Percentiles rank a stretch among this genome's conserved stretches.
phyloP scores from a whole-genome alignment of 331 rosid genomes.

The Prunus yedoensis region DNA sequence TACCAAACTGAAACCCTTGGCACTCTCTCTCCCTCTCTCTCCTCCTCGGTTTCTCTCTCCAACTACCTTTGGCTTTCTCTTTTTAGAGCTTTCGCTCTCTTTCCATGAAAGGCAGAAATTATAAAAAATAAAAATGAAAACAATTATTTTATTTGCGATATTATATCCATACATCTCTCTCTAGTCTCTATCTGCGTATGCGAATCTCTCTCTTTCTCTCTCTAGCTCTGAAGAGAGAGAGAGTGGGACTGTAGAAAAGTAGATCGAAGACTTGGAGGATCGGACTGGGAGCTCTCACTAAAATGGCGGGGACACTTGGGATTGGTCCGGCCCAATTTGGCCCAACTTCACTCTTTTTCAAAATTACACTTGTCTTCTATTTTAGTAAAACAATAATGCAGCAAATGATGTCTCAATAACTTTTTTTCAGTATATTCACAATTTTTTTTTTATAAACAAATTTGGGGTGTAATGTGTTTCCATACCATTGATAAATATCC shows the following conservation, averaged over 20 bases:
- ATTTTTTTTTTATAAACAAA: no score
- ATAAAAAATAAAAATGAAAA: neutral
- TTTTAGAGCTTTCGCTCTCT: constrained; percentile 16
- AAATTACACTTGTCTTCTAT: no score
- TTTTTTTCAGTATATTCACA: no score
- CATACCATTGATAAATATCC: no score
- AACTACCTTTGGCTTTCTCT: constrained; percentile 8
- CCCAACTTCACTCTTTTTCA: neutral
- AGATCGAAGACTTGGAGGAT: constrained; percentile 1
- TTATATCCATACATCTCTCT: neutral
- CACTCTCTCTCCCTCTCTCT: neutral
- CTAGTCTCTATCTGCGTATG: neutral
- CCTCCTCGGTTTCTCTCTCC: neutral
- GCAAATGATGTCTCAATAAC: no score
- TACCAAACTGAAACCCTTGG: constrained; percentile 3
- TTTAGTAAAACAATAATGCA: no score
- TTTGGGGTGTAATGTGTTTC: no score
- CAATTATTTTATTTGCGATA: neutral
- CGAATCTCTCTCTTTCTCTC: constrained; percentile 6
- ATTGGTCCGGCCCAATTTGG: neutral
- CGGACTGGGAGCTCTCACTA: neutral
- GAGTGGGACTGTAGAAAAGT: neutral
- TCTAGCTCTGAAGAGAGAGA: neutral
- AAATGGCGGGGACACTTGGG: neutral
- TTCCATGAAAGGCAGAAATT: constrained; percentile 19